phyloP scores from a whole-genome alignment of 768 basidiomycete species.

The Russula dissimulans region DNA sequence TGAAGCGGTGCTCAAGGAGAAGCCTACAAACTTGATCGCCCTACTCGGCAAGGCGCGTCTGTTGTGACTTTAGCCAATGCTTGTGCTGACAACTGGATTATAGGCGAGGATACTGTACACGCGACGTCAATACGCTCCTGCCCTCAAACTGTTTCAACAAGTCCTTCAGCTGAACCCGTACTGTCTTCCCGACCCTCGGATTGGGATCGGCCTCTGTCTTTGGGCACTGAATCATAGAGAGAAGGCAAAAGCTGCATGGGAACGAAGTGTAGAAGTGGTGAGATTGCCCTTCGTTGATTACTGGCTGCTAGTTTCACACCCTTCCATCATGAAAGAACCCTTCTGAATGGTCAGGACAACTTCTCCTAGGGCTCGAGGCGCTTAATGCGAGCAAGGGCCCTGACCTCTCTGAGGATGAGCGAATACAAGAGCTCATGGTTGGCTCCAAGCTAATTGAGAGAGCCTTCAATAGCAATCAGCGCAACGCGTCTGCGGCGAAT shows the following conservation, averaged over 20 bases:
- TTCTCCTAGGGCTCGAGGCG: slow-evolving; percentile 78
- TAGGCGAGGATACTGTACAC: slow-evolving; percentile 84
- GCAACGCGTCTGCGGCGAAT: slow-evolving; percentile 74
- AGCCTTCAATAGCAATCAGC: slow-evolving; percentile 74
- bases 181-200: slow-evolving; percentile 85
- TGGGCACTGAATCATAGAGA: slow-evolving; percentile 82
- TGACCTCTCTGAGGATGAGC: slow-evolving; percentile 51
- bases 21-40: slow-evolving; percentile 82
- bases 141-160: slow-evolving; percentile 80
- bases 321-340: slow-evolving; percentile 46
- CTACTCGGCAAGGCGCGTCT: slow-evolving; percentile 68
- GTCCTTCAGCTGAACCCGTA: slow-evolving; percentile 69
- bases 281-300: slow-evolving; percentile 25
- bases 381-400: slow-evolving; percentile 80
- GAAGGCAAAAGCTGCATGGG: slow-evolving; percentile 84
- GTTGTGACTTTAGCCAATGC: background rate
- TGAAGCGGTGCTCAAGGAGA: slow-evolving; percentile 64
- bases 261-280: slow-evolving; percentile 78
- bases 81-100: background rate
- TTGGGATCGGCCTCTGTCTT: slow-evolving; percentile 90
- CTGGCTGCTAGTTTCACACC: background rate
- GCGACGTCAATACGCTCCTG: slow-evolving; percentile 62
- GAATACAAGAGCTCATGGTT: slow-evolving; percentile 45
- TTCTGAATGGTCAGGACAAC: slow-evolving; percentile 64
- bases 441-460: slow-evolving; percentile 67